A percentile compares a stretch with the other conserved stretches of the same genome.
These are phyloP conservation scores for Jatropha curcas DNA, from an alignment of 345 rosid species.

Conservation along the genomic window DNA sequence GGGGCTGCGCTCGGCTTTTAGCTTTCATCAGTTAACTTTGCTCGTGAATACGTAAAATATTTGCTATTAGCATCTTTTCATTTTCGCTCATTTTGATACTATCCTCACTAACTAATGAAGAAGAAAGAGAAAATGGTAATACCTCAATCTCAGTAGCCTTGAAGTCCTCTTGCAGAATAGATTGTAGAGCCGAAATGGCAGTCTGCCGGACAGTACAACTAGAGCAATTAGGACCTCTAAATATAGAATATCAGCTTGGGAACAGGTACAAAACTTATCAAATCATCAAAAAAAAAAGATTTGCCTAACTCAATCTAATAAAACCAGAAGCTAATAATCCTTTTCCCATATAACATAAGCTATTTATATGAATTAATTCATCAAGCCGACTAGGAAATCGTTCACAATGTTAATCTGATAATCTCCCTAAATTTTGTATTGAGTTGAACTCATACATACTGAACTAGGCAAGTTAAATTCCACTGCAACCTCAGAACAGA, in stretches of 20 bases:
- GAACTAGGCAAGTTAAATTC: neutral
- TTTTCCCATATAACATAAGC: neutral
- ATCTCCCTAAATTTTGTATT: neutral
- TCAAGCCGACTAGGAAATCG: neutral
- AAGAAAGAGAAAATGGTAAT: neutral
- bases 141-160: conserved; percentile 96
- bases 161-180: conserved; percentile 92
- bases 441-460: neutral
- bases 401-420: neutral
- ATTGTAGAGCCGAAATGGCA: conserved; percentile 77
- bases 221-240: conserved; percentile 11
- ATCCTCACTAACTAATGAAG: neutral
- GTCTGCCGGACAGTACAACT: conserved; percentile 39
- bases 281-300: neutral
- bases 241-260: neutral
- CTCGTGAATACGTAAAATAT: neutral
- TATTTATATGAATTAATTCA: neutral
- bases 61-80: neutral
- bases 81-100: neutral
- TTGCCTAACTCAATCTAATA: neutral
- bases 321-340: neutral
- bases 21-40: neutral
- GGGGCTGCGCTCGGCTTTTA: too few species aligned
- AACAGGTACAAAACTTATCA: neutral
- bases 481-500: neutral